Evolutionary conservation across 768 basidiomycete genomes (phyloP).

Genomic region (Pholiota molesta): DNA sequence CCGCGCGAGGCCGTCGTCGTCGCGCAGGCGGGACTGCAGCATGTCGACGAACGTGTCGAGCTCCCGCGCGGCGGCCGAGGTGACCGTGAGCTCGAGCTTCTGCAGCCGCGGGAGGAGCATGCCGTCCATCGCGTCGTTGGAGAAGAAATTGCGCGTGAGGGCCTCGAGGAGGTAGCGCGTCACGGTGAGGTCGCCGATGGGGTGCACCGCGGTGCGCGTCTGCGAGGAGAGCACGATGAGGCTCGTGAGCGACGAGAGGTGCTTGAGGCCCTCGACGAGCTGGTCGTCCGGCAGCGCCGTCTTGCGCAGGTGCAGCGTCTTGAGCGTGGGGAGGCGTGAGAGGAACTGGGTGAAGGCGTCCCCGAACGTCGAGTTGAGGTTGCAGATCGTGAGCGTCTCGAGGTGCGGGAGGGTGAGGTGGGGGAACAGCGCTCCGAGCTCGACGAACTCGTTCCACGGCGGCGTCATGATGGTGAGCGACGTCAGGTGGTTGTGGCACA

Average conservation of each 20-base stretch:
- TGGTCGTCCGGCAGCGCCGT: slow-evolving; percentile 37
- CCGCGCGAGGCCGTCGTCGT: slow-evolving; percentile 26
- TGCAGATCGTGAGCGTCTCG: slow-evolving; percentile 41
- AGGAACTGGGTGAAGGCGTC: slow-evolving; percentile 37
- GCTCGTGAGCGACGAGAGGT: slow-evolving; percentile 34
- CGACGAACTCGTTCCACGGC: slow-evolving; percentile 36
- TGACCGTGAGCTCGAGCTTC: slow-evolving; percentile 40
- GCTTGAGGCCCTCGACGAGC: slow-evolving; percentile 35
- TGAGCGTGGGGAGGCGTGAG: slow-evolving; percentile 32
- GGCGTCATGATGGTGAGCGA: slow-evolving; percentile 41
- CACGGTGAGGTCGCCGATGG: slow-evolving; percentile 30
- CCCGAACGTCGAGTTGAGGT: slow-evolving; percentile 36
- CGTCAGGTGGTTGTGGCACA: slow-evolving; percentile 35
- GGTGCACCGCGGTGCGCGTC: slow-evolving; percentile 6
- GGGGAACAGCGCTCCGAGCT: slow-evolving; percentile 37
- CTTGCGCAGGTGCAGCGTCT: slow-evolving; percentile 40
- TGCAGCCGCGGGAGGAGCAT: slow-evolving; percentile 37
- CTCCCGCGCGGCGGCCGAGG: slow-evolving; percentile 30
- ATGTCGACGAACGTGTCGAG: slow-evolving; percentile 37
- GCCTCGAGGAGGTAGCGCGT: slow-evolving; percentile 36
- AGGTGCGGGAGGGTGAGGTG: slow-evolving; percentile 38
- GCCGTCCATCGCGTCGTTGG: slow-evolving; percentile 27
- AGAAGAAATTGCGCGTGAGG: slow-evolving; percentile 37
- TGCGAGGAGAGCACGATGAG: slow-evolving; percentile 34
- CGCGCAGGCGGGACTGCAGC: slow-evolving; percentile 36